These are phyloP conservation scores for Phytophthora colocasiae DNA, from an alignment of 352 stramenopile species.

Conservation along the genomic window DNA sequence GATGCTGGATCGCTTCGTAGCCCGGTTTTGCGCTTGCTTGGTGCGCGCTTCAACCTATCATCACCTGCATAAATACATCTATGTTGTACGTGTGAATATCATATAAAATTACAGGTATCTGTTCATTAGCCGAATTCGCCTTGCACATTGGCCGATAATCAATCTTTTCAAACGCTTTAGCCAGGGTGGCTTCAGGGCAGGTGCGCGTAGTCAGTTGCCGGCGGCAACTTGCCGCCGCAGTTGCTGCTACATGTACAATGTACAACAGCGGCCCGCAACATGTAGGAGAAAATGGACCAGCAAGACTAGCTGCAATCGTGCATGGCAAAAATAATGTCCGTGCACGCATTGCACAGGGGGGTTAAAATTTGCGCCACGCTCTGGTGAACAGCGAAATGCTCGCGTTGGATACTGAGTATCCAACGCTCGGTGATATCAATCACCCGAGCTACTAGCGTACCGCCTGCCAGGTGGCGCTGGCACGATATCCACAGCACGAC, in stretches of 20 bases:
- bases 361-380: constrained; percentile 26
- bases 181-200: constrained; percentile 24
- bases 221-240: too few species aligned
- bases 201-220: too few species aligned
- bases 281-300: background rate
- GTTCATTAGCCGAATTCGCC: background rate
- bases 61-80: too few species aligned
- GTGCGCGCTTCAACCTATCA: constrained; percentile 23
- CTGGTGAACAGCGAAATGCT: constrained; percentile 26
- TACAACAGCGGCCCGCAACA: background rate
- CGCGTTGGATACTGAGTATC: background rate
- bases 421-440: too few species aligned
- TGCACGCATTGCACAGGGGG: too few species aligned
- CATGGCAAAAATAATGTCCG: background rate
- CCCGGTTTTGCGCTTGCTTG: background rate
- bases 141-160: constrained; percentile 5
- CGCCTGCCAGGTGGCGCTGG: background rate
- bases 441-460: too few species aligned
- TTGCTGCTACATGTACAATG: background rate
- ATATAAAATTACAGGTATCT: too few species aligned
- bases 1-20: background rate
- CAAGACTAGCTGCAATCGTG: background rate
- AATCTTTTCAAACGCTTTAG: constrained; percentile 11
- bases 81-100: too few species aligned
- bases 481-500: too few species aligned